phyloP scores from a whole-genome alignment of 192 early-diverging fungal genomes.

The Coemansia guatemalensis region DNA sequence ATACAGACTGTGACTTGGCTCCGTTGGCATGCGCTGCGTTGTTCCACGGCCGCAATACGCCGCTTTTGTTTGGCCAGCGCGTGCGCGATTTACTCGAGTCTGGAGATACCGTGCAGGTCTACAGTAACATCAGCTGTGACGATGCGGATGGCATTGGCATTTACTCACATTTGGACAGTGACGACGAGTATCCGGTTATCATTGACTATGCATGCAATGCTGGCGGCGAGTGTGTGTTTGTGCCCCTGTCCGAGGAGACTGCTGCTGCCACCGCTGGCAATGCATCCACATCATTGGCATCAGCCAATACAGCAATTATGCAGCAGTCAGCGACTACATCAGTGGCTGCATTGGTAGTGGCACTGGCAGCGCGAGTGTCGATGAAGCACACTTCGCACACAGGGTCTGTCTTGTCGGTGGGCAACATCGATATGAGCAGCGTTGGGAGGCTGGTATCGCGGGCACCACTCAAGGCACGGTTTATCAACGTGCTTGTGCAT shows the following conservation, averaged over 20 bases:
- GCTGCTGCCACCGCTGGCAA: neutral
- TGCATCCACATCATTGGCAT: too few species aligned
- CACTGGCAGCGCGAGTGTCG: too few species aligned
- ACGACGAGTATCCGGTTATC: slow-evolving; percentile 31
- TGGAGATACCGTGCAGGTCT: slow-evolving; percentile 55
- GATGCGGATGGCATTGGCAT: neutral
- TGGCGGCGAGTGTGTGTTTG: slow-evolving; percentile 7
- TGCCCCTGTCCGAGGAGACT: slow-evolving; percentile 5
- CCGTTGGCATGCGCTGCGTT: slow-evolving; percentile 55
- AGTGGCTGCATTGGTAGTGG: too few species aligned
- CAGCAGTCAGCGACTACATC: slow-evolving; percentile 4
- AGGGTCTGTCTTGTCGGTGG: neutral
- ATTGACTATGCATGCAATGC: slow-evolving; percentile 3
- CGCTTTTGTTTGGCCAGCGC: slow-evolving; percentile 55
- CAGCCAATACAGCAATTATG: too few species aligned
- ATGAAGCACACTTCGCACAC: too few species aligned
- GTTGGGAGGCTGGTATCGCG: slow-evolving; percentile 23
- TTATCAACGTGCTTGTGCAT: slow-evolving; percentile 45
- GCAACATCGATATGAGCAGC: slow-evolving; percentile 6
- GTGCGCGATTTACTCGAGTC: slow-evolving; percentile 58
- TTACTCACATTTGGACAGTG: too few species aligned
- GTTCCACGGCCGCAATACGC: slow-evolving; percentile 36
- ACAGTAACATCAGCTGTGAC: slow-evolving; percentile 34
- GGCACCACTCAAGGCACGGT: slow-evolving; percentile 47
- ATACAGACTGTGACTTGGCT: too few species aligned